These are phyloP conservation scores for Ustilago sp. DNA, from an alignment of 1,284 basidiomycete species.

Conservation along the genomic window DNA sequence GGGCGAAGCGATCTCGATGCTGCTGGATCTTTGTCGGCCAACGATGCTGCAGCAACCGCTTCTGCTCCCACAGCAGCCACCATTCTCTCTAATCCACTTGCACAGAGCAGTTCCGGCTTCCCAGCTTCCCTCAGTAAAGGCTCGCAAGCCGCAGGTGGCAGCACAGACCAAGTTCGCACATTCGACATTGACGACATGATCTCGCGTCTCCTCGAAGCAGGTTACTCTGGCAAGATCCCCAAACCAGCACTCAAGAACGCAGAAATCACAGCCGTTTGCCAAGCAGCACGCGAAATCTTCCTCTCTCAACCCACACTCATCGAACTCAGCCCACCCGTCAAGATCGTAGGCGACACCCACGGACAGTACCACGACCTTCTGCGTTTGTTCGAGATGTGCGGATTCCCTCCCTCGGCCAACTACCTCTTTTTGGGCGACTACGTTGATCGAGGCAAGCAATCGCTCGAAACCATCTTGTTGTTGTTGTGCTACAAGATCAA, in stretches of 20 bases:
- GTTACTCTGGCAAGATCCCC: slow-evolving; percentile 97
- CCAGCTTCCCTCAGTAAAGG: slow-evolving; percentile 39
- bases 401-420: slow-evolving; percentile 95
- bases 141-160: slow-evolving; percentile 34
- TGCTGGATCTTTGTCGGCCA: slow-evolving; percentile 19
- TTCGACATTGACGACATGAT: slow-evolving; percentile 99
- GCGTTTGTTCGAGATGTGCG: slow-evolving; percentile 98
- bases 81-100: slow-evolving; percentile 55
- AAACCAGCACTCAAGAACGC: slow-evolving; percentile 97
- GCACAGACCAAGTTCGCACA: slow-evolving; percentile 69
- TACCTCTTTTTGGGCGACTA: slow-evolving; percentile 99
- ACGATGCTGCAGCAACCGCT: slow-evolving; percentile 34
- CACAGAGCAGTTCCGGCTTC: slow-evolving; percentile 30
- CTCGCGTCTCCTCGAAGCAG: slow-evolving; percentile 91
- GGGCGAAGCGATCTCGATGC: slow-evolving; percentile 16
- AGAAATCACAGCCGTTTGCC: slow-evolving; percentile 94
- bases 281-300: slow-evolving; percentile 96
- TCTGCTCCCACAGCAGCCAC: slow-evolving; percentile 39
- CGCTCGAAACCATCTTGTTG: slow-evolving; percentile 95
- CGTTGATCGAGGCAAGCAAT: slow-evolving; percentile 98
- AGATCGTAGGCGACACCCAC: slow-evolving; percentile 99
- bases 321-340: slow-evolving; percentile 96
- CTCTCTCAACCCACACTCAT: slow-evolving; percentile 96
- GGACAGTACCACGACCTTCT: slow-evolving; percentile 99
- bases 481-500: slow-evolving; percentile 96